Evolutionary conservation across 2,329 filamentous ascomycete species (phyloP).

Genomic region (Monilinia aucupariae): DNA sequence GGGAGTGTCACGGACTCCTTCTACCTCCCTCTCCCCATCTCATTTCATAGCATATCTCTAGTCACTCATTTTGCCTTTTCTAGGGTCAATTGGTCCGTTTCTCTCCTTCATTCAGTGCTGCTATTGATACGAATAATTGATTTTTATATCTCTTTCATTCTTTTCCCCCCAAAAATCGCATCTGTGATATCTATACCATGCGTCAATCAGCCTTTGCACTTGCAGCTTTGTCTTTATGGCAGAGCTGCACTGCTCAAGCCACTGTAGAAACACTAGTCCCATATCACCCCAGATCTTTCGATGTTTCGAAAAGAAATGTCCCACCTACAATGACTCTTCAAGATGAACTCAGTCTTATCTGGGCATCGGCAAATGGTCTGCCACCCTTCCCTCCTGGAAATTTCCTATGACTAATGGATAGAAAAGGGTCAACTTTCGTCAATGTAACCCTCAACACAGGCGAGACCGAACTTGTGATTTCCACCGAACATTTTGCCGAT

Average conservation of each 20-base stretch:
- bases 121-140: slow-evolving; percentile 1
- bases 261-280: slow-evolving; percentile 7
- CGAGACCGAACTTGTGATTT: slow-evolving; percentile 14
- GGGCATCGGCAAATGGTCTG: slow-evolving; percentile 13
- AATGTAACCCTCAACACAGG: slow-evolving; percentile 16
- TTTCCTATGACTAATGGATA: background rate
- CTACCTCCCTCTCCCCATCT: background rate
- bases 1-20: background rate
- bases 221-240: slow-evolving; percentile 16
- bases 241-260: slow-evolving; percentile 3
- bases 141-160: background rate
- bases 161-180: background rate
- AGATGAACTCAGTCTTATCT: slow-evolving; percentile 13
- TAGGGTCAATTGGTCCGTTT: slow-evolving; percentile 15
- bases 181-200: slow-evolving; percentile 6
- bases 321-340: slow-evolving; percentile 12
- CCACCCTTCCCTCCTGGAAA: background rate
- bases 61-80: slow-evolving; percentile 8
- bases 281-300: slow-evolving; percentile 8
- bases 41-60: slow-evolving; percentile 7
- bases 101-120: slow-evolving; percentile 10
- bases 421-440: slow-evolving; percentile 14
- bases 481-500: slow-evolving; percentile 12
- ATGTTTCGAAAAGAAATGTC: slow-evolving; percentile 13
- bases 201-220: slow-evolving; percentile 8